These are phyloP conservation scores for Cucumis cinereus DNA, from an alignment of 306 rosid genomes.

Conservation along the genomic window DNA sequence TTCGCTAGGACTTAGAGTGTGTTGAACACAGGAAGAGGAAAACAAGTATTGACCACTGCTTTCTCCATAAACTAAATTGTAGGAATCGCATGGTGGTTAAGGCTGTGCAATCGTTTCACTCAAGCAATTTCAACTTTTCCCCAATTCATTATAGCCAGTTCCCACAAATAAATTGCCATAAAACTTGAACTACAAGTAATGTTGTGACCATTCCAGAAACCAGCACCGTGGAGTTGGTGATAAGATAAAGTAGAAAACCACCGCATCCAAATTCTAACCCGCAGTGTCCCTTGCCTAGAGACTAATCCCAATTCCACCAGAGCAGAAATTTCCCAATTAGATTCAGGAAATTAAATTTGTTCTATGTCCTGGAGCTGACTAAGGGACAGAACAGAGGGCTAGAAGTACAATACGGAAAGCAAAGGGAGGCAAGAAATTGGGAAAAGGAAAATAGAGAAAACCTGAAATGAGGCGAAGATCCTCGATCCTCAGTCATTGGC, in stretches of 20 bases:
- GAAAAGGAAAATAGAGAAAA: not conserved
- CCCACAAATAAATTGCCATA: not conserved
- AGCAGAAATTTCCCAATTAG: not conserved
- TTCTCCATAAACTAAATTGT: not conserved
- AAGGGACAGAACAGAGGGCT: not conserved
- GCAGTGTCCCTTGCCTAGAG: not conserved
- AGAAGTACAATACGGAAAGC: not conserved
- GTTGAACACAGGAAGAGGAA: not conserved
- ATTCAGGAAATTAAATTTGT: not conserved
- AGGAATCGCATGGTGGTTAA: not conserved
- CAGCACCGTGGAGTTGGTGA: not conserved
- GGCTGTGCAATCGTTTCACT: not conserved
- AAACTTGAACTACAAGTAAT: not conserved
- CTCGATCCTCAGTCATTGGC: constrained; percentile 60
- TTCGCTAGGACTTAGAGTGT: not conserved
- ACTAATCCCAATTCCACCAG: not conserved
- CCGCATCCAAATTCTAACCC: not conserved
- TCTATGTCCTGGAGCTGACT: not conserved
- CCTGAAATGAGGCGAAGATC: constrained; percentile 62
- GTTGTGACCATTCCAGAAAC: not conserved
- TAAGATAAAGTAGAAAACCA: not conserved
- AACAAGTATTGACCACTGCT: not conserved
- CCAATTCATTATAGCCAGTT: not conserved
- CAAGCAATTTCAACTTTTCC: not conserved
- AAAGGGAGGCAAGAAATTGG: not conserved